Evolutionary conservation across 176 grass and related monocot species (phyloP).

Genomic region (Tillandsia leiboldiana): DNA sequence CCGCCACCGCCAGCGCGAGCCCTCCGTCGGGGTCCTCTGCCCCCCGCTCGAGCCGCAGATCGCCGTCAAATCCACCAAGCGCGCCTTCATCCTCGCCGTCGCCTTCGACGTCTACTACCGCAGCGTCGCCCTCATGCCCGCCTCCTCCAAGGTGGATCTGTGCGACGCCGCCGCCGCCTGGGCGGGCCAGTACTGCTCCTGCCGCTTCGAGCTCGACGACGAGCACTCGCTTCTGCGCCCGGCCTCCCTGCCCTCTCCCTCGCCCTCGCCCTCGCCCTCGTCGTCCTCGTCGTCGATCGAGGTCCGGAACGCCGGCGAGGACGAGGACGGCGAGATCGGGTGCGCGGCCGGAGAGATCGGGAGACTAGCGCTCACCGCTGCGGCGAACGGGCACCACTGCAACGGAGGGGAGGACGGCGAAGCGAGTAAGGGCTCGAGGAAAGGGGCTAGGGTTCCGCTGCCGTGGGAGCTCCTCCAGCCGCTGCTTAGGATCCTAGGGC

Average conservation of each 20-base stretch:
- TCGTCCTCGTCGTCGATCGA: slow-evolving; percentile 38
- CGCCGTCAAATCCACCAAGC: slow-evolving; percentile 88
- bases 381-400: slow-evolving; percentile 23
- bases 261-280: slow-evolving; percentile 24
- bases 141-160: slow-evolving; percentile 74
- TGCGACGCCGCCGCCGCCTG: slow-evolving; percentile 54
- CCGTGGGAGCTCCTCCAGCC: slow-evolving; percentile 95
- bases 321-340: slow-evolving; percentile 12
- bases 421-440: slow-evolving; percentile 8
- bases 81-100: slow-evolving; percentile 64
- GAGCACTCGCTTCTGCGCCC: slow-evolving; percentile 20
- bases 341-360: slow-evolving; percentile 13
- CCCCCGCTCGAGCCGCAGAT: slow-evolving; percentile 79
- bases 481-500: slow-evolving; percentile 77
- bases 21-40: slow-evolving; percentile 59
- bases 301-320: slow-evolving; percentile 35
- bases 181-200: slow-evolving; percentile 81
- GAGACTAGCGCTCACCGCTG: slow-evolving; percentile 15
- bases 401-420: slow-evolving; percentile 12
- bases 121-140: slow-evolving; percentile 77
- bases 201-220: slow-evolving; percentile 79
- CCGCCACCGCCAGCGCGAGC: slow-evolving; percentile 30
- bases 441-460: slow-evolving; percentile 63
- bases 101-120: slow-evolving; percentile 73
- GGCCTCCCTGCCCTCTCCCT: slow-evolving; percentile 21